These are phyloP conservation scores for Eruca vesicaria DNA, from an alignment of 441 rosid species.

Conservation along the genomic window DNA sequence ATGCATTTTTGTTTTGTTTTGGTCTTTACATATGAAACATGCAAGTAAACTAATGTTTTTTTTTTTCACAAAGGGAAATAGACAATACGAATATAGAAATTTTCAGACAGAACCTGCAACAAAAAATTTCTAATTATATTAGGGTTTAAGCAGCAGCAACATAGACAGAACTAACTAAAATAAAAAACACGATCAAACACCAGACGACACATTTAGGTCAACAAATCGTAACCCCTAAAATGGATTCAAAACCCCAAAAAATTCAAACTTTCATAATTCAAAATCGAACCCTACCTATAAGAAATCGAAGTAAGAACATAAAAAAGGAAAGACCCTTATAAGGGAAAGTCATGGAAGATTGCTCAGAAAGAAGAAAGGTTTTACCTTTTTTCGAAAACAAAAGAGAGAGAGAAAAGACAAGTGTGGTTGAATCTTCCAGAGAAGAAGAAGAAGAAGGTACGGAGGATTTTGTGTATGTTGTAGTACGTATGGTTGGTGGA, in stretches of 20 bases:
- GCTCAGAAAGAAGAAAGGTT: neutral
- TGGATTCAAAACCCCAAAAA: constrained; percentile 5
- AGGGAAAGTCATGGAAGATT: neutral
- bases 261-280: neutral
- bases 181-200: neutral
- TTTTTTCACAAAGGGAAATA: neutral
- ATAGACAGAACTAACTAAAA: neutral
- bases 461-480: neutral
- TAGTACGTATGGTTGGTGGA: neutral
- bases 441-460: neutral
- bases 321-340: neutral
- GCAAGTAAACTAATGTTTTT: neutral
- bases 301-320: neutral
- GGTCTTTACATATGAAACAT: neutral
- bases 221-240: constrained; percentile 24
- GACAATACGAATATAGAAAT: neutral
- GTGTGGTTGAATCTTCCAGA: neutral
- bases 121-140: constrained; percentile 7
- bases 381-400: neutral
- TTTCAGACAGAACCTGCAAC: neutral
- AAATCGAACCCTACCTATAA: neutral
- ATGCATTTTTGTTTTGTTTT: neutral
- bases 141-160: constrained; percentile 29
- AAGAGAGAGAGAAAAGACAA: neutral
- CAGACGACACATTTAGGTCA: constrained; percentile 15